Conservation (phyloP, 441 rosid species). For the Syzygium malaccense region DNA sequence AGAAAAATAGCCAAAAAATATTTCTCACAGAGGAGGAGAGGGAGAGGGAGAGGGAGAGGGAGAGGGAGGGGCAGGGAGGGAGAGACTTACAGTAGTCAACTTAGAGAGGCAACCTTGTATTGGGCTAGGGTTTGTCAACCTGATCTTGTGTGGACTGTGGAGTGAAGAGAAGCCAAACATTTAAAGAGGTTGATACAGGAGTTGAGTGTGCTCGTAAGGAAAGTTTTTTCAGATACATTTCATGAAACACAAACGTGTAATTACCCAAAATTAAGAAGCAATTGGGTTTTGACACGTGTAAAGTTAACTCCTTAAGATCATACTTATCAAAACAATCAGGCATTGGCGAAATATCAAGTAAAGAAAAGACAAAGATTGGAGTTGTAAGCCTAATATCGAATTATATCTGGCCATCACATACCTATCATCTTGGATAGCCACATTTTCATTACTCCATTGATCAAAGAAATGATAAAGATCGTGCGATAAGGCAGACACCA, state of each 20-base stretch:
- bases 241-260: background rate
- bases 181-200: background rate
- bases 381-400: background rate
- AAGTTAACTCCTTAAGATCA: background rate
- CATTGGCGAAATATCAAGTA: background rate
- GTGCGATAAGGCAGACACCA: background rate
- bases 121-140: background rate
- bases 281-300: background rate
- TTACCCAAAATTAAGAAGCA: background rate
- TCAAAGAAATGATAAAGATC: background rate
- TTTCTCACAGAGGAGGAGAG: background rate
- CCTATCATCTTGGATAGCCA: background rate
- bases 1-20: background rate
- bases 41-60: background rate
- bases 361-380: background rate
- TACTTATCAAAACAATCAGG: background rate
- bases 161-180: background rate
- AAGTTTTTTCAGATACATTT: background rate
- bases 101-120: background rate
- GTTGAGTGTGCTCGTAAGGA: background rate
- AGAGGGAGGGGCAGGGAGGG: background rate
- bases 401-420: background rate
- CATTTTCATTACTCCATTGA: background rate
- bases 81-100: background rate
- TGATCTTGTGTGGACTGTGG: background rate